Percentiles rank a stretch among this genome's conserved stretches.
Evolutionary conservation across 345 rosid genomes (phyloP).

Genomic region (Ricinus communis): DNA sequence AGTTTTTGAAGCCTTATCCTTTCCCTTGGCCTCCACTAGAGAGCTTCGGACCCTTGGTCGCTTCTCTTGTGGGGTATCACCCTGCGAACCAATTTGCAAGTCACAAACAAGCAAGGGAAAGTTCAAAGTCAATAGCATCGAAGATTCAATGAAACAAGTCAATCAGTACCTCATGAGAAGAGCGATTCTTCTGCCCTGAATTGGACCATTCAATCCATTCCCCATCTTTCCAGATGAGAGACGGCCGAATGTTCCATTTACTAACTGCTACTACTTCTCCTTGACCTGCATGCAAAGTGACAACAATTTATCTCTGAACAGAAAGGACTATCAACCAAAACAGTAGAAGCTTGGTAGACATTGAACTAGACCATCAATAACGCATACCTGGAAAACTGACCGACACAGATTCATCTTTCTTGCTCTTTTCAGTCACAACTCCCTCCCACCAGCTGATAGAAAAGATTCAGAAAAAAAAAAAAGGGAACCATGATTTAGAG

Average conservation of each 20-base stretch:
- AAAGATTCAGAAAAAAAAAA: slow-evolving; percentile 17
- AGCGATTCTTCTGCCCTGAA: slow-evolving; percentile 35
- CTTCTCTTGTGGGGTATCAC: slow-evolving; percentile 84
- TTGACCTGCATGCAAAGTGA: slow-evolving; percentile 49
- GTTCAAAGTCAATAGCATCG: slow-evolving; percentile 1
- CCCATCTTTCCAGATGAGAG: slow-evolving; percentile 83
- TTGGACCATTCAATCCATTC: slow-evolving; percentile 81
- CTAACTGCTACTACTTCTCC: slow-evolving; percentile 56
- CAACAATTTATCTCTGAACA: slow-evolving; percentile 6
- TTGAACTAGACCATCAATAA: not conserved
- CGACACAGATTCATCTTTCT: slow-evolving; percentile 67
- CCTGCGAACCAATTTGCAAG: slow-evolving; percentile 48
- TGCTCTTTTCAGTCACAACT: slow-evolving; percentile 72
- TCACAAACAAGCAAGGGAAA: slow-evolving; percentile 6
- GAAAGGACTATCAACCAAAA: slow-evolving; percentile 7
- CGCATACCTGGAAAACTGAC: slow-evolving; percentile 74
- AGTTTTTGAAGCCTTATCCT: slow-evolving; percentile 43
- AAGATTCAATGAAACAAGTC: slow-evolving; percentile 7
- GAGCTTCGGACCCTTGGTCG: slow-evolving; percentile 55
- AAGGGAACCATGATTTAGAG: not conserved
- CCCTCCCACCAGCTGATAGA: slow-evolving; percentile 93
- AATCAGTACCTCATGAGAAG: slow-evolving; percentile 55
- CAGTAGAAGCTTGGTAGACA: not conserved
- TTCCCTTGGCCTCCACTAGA: slow-evolving; percentile 43
- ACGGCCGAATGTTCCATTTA: slow-evolving; percentile 88